These are phyloP conservation scores for Dothiorella sarmentorum DNA, from an alignment of 2,329 filamentous ascomycete genomes.

Conservation along the genomic window DNA sequence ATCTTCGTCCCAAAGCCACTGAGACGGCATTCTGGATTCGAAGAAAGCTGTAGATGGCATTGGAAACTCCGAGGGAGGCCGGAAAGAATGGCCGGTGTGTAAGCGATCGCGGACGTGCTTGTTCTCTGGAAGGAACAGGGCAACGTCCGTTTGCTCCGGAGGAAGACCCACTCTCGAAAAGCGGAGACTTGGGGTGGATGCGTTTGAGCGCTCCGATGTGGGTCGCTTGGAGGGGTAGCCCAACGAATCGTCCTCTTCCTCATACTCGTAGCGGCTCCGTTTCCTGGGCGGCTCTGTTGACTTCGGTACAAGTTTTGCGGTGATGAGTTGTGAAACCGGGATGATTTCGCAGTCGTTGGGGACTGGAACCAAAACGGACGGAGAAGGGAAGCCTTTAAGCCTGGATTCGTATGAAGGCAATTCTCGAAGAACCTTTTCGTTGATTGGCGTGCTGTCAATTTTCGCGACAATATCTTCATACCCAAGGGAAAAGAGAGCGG, in stretches of 20 bases:
- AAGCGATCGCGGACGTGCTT: constrained; percentile 85
- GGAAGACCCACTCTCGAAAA: constrained; percentile 51
- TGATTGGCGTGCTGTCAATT: constrained; percentile 68
- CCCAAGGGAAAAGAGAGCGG: constrained; percentile 77
- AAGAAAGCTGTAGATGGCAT: constrained; percentile 93
- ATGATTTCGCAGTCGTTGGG: constrained; percentile 41
- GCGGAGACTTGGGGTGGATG: constrained; percentile 38
- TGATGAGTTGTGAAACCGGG: constrained; percentile 81
- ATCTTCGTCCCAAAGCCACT: constrained; percentile 88
- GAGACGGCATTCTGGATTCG: constrained; percentile 78
- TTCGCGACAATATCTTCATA: constrained; percentile 79
- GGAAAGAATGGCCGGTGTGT: constrained; percentile 87
- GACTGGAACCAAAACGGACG: constrained; percentile 45
- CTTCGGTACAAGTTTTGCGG: constrained; percentile 71
- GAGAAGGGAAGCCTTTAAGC: constrained; percentile 23
- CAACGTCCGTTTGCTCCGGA: constrained; percentile 72
- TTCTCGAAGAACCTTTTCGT: constrained; percentile 74
- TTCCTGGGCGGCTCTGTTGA: constrained; percentile 66
- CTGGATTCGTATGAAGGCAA: constrained; percentile 68
- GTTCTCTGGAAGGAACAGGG: constrained; percentile 85
- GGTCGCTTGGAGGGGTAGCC: constrained; percentile 36
- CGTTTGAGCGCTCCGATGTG: constrained; percentile 43
- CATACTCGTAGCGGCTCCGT: constrained; percentile 78
- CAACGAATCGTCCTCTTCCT: constrained; percentile 61
- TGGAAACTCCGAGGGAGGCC: constrained; percentile 82